Evolutionary conservation across 805 yeast genomes (phyloP).

Genomic region (Candida tammaniensis): DNA sequence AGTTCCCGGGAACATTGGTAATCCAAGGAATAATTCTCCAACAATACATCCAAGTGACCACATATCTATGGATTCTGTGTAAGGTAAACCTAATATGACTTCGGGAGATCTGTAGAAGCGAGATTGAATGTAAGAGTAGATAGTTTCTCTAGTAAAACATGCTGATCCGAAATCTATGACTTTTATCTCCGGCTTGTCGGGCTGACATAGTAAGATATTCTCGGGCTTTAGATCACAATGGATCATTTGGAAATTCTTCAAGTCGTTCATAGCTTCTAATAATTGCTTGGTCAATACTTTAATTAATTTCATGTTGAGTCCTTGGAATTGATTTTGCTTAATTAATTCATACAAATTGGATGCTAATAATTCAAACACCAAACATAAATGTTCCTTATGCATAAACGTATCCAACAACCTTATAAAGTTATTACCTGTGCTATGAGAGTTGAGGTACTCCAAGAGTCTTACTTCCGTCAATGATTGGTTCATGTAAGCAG

Average conservation of each 20-base stretch:
- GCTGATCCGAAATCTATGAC: constrained; percentile 96
- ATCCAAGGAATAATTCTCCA: constrained; percentile 85
- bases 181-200: constrained; percentile 83
- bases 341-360: constrained; percentile 87
- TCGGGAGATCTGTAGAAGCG: constrained; percentile 95
- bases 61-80: constrained; percentile 90
- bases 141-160: constrained; percentile 84
- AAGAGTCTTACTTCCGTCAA: constrained; percentile 84
- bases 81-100: constrained; percentile 86
- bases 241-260: constrained; percentile 80
- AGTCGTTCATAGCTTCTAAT: constrained; percentile 72
- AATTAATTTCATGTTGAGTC: constrained; percentile 76
- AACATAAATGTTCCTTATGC: constrained; percentile 88
- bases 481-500: constrained; percentile 88
- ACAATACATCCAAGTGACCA: constrained; percentile 96
- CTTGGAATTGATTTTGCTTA: constrained; percentile 91
- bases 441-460: constrained; percentile 69
- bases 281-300: constrained; percentile 77
- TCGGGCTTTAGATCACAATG: constrained; percentile 98
- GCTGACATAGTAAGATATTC: constrained; percentile 75
- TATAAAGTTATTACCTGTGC: constrained; percentile 71
- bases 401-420: constrained; percentile 82
- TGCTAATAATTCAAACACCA: constrained; percentile 86
- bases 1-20: constrained; percentile 92
- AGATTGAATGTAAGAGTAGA: constrained; percentile 89